Evolutionary conservation across 2,329 filamentous ascomycete genomes (phyloP).

Genomic region (Exophiala dermatitidis): DNA sequence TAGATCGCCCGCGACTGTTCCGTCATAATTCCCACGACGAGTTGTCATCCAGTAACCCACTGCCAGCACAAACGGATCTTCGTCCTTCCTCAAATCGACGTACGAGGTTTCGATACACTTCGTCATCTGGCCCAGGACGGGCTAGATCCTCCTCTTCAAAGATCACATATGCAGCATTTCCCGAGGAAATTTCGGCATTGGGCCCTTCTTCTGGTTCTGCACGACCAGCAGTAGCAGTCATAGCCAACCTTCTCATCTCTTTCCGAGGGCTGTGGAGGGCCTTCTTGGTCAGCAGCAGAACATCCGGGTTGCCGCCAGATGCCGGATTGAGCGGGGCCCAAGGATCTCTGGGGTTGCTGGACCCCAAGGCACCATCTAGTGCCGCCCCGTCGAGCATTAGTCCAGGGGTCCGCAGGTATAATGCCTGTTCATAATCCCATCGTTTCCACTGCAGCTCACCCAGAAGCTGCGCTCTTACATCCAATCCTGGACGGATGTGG

Average conservation of each 20-base stretch:
- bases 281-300: slow-evolving; percentile 18
- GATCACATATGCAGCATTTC: slow-evolving; percentile 21
- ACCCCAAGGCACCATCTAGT: slow-evolving; percentile 34
- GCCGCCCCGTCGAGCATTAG: slow-evolving; percentile 34
- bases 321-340: slow-evolving; percentile 21
- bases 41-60: slow-evolving; percentile 5
- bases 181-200: background rate
- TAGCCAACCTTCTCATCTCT: slow-evolving; percentile 16
- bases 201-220: background rate
- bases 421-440: slow-evolving; percentile 36
- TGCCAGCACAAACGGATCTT: slow-evolving; percentile 16
- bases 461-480: slow-evolving; percentile 20
- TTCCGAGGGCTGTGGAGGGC: slow-evolving; percentile 21
- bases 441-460: slow-evolving; percentile 22
- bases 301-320: slow-evolving; percentile 20
- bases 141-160: slow-evolving; percentile 15
- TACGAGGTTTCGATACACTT: slow-evolving; percentile 5
- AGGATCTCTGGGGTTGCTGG: slow-evolving; percentile 6
- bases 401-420: slow-evolving; percentile 39
- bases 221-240: background rate
- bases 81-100: slow-evolving; percentile 7
- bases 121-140: background rate
- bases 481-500: slow-evolving; percentile 14
- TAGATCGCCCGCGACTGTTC: background rate
- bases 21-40: too few species aligned